Evolutionary conservation across 2,329 filamentous ascomycete genomes (phyloP), one percentile per base, ranked within the genome.

Genomic region (Atkinsonella texensis): DNA sequence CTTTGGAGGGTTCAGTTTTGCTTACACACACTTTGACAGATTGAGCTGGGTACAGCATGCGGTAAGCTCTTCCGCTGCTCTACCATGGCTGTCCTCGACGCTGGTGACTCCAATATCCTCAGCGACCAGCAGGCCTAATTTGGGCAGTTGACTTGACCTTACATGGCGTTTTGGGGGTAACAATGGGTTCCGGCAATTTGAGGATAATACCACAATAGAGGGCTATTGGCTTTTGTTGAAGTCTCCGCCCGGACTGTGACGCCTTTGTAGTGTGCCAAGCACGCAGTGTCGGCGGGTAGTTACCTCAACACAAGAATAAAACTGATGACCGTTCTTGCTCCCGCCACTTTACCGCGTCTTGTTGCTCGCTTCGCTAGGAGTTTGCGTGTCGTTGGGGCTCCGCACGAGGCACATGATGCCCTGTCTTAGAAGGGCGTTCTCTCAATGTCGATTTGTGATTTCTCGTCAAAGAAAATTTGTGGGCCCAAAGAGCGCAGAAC

Each of bases 31-130:
- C 68, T 55, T 63, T 53, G 54, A 72, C 72, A 97, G 90, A 96
- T 97, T 70, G 93, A 97, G 79, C 82, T 98, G 62, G 93, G 93
- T 68, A 97, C 90, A 69, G 90, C 89, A 64, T 96, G 90, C 78
- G 93, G 93, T 80, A 97, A 97, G 81, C 86, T 98, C 70, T 98
- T 95, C 86, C 83, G 89, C 65, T 95, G 88, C 84, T 91, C 88
- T 62, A 95, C 90, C 74, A 94, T 98, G 87, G 85, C 90, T 65
- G 86, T 97, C 70, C 78, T 97, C 62, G 93, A 98, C 75, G 89
- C 90, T 70, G 93, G 91, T 83, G 87, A 97, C 83, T 95, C 89
- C 63, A 93, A 98, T 75, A 98, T 98, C 74, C 82, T 98, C 65
- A 84, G 77, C 74, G 83, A 88, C 73, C 82, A 83, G 71, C 72